Evolutionary conservation across 768 basidiomycete genomes (phyloP).

Genomic region (Mycena galericulata): DNA sequence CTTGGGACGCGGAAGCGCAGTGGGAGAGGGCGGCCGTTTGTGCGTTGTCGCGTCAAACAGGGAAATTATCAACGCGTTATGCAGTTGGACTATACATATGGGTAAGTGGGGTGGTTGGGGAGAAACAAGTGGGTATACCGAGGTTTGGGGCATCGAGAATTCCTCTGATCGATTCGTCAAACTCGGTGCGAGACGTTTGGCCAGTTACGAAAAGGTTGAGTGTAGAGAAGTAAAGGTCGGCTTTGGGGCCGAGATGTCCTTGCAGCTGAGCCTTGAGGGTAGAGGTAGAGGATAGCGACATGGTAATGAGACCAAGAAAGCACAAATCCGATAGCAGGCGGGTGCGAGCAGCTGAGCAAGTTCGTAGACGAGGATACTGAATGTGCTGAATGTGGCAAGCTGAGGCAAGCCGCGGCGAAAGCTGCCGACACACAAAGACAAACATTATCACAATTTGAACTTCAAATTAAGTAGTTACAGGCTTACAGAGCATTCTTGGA

Average conservation of each 20-base stretch:
- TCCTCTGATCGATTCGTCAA: conserved; percentile 76
- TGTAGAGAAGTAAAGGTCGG: conserved; percentile 69
- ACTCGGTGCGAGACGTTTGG: conserved; percentile 77
- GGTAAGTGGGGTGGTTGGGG: neutral
- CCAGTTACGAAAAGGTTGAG: conserved; percentile 79
- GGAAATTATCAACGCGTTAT: conserved; percentile 87
- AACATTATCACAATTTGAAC: too few species aligned
- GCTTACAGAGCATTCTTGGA: too few species aligned
- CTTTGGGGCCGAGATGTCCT: conserved; percentile 70
- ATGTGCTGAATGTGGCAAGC: neutral
- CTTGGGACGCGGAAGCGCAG: conserved; percentile 71
- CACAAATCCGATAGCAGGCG: neutral
- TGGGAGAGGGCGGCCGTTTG: conserved; percentile 74
- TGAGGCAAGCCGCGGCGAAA: too few species aligned
- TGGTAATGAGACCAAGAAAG: conserved; percentile 39
- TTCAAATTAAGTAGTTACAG: too few species aligned
- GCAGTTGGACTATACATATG: conserved; percentile 70
- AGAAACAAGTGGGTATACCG: conserved; percentile 36
- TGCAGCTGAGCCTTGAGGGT: conserved; percentile 78
- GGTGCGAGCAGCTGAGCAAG: neutral
- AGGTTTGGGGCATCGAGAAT: conserved; percentile 71
- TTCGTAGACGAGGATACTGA: neutral
- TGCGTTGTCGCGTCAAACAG: conserved; percentile 84
- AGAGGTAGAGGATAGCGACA: conserved; percentile 83
- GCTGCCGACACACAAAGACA: too few species aligned